phyloP scores from a whole-genome alignment of 2,329 filamentous ascomycete species.

The Pestalotiopsis sp. region DNA sequence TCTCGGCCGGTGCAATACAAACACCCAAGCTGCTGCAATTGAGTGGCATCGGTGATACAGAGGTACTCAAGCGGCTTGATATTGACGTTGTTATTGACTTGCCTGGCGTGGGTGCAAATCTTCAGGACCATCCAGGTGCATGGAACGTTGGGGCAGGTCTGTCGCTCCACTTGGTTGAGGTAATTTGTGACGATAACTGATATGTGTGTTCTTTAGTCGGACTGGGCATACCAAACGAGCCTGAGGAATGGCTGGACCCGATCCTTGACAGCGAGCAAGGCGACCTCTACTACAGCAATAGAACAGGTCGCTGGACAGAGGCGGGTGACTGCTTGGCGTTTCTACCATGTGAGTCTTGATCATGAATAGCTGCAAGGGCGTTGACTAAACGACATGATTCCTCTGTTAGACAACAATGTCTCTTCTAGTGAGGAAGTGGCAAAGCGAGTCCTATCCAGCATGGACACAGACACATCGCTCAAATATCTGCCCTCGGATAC shows the following conservation, averaged over 20 bases:
- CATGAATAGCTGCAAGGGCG: neutral
- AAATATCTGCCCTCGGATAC: conserved; percentile 1
- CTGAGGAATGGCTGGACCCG: conserved; percentile 16
- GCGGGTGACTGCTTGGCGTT: conserved; percentile 6
- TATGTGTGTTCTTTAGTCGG: neutral
- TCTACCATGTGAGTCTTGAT: conserved; percentile 2
- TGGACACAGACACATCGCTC: neutral
- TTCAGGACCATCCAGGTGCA: conserved; percentile 39
- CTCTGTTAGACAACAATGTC: neutral
- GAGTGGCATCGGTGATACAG: conserved; percentile 44
- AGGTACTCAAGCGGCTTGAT: conserved; percentile 34
- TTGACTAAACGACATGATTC: neutral
- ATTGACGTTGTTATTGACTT: conserved; percentile 42
- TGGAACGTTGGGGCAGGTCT: neutral
- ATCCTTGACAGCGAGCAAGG: conserved; percentile 20
- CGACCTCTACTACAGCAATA: conserved; percentile 8
- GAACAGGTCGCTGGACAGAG: conserved; percentile 13
- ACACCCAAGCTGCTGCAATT: conserved; percentile 46
- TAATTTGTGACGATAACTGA: neutral
- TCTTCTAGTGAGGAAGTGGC: neutral
- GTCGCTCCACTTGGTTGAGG: neutral
- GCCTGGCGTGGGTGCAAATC: conserved; percentile 47
- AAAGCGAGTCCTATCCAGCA: neutral
- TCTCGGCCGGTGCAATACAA: conserved; percentile 38
- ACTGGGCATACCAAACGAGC: conserved; percentile 22